Evolutionary conservation across 331 rosid species (phyloP), one percentile per base, ranked within the genome.

Genomic region (Ulmus americana): DNA sequence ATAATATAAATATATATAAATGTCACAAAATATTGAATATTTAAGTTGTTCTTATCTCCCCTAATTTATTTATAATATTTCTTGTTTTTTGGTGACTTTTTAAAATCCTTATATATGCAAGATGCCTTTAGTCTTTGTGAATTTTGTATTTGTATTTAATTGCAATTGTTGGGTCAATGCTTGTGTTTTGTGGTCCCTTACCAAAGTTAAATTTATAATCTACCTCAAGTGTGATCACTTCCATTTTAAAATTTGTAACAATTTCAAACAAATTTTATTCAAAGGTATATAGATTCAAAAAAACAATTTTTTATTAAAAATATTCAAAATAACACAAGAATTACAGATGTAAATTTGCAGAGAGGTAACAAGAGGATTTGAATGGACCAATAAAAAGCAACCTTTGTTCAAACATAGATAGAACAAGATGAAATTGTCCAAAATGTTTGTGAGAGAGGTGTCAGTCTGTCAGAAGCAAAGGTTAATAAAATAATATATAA

Each of bases 111-210:
- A 45, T 59, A 57, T 74, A 71, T 61, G 64, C 28, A 75, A 53
- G 83, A 75, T 81, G 72, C 70, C 8, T 64, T 53, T 70, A 70
- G 53, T 69, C 59, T 69, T 28, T 60, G 41, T 45, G n/a, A 67
- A 61, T 70, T 68, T 68, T 64, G 47, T 68, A 80, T 41, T 66
- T 11, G 16, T 69, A 63, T 55, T 53, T 45, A 39, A 53, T 63
- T 75, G 59, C 38, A 70, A 67, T 67, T 74, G 38, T 65, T 63
- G 67, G 59, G 82, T 77, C 82, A 81, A 81, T 77, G 80, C 11
- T 56, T 49, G 69, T 67, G 63, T 53, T 55, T 38, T 67, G 63
- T 56, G 71, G 72, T 64, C 71, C 75, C 67, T 52, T 47, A 61
- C 35, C 58, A 13, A 49, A 40, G 59, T 39, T 45, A 41, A 55